Evolutionary conservation across 2,329 filamentous ascomycete genomes (phyloP).

Genomic region (Exophiala xenobiotica): DNA sequence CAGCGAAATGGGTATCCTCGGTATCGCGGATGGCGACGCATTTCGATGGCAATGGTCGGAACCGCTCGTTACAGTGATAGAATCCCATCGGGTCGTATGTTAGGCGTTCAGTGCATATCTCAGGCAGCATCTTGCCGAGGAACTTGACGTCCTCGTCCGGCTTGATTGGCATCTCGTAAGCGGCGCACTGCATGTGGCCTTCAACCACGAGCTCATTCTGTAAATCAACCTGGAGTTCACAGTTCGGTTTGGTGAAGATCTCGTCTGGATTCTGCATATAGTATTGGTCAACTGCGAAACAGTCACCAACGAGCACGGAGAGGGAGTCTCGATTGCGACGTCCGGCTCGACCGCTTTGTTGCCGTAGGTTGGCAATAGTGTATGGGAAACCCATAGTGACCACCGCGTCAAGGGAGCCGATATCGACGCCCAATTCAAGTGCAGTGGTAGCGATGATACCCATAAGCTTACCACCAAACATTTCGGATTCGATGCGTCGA

Average conservation of each 20-base stretch:
- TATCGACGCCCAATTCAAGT: conserved; percentile 90
- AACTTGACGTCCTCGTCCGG: conserved; percentile 72
- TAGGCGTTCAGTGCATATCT: conserved; percentile 72
- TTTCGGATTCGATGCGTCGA: conserved; percentile 83
- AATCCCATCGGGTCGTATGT: conserved; percentile 73
- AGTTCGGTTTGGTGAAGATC: conserved; percentile 85
- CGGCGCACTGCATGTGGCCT: conserved; percentile 93
- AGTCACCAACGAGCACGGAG: conserved; percentile 83
- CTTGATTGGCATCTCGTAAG: conserved; percentile 90
- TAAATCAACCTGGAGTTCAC: conserved; percentile 86
- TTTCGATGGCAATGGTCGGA: conserved; percentile 78
- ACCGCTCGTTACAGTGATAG: conserved; percentile 86
- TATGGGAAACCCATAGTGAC: conserved; percentile 94
- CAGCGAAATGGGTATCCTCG: conserved; percentile 87
- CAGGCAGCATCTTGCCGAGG: conserved; percentile 71
- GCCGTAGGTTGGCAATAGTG: conserved; percentile 87
- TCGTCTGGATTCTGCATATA: conserved; percentile 97
- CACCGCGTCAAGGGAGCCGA: conserved; percentile 89
- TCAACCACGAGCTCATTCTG: conserved; percentile 87
- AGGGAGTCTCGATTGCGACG: conserved; percentile 90
- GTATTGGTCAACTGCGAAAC: conserved; percentile 87
- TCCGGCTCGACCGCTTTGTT: conserved; percentile 91
- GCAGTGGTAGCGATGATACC: conserved; percentile 94
- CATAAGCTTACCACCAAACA: conserved; percentile 93
- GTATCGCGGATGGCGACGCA: conserved; percentile 87